Evolutionary conservation across 75 land plant genomes (phyloP).

Genomic region (Selaginella moellendorffii): DNA sequence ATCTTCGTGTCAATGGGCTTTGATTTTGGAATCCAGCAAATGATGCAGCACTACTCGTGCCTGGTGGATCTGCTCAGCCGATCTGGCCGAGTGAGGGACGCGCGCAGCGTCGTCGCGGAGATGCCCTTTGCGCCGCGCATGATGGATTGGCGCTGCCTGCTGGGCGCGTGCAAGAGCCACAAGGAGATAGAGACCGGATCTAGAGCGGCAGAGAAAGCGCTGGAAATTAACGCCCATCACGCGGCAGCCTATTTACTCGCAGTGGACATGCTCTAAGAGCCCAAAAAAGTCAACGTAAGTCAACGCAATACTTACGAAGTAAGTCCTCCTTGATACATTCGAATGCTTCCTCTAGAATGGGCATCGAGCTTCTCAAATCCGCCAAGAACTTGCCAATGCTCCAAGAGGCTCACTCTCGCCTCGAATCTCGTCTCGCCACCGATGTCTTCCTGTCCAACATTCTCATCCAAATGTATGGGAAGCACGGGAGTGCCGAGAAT

Average conservation of each 20-base stretch:
- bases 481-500: not conserved
- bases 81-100: slow-evolving; percentile 31
- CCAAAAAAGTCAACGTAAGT: too few relatives aligned
- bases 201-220: slow-evolving; percentile 15
- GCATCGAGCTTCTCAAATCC: too few relatives aligned
- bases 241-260: slow-evolving; percentile 33
- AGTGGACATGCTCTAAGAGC: too few relatives aligned
- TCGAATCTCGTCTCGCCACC: too few relatives aligned
- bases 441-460: not conserved
- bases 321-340: too few relatives aligned
- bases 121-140: slow-evolving; percentile 32
- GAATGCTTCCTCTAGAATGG: too few relatives aligned
- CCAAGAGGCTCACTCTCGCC: too few relatives aligned
- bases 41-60: slow-evolving; percentile 33
- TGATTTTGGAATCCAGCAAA: slow-evolving; percentile 13
- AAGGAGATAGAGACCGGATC: slow-evolving; percentile 25
- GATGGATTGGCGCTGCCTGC: slow-evolving; percentile 29
- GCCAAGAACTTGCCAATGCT: too few relatives aligned
- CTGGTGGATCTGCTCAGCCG: slow-evolving; percentile 32
- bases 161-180: slow-evolving; percentile 29
- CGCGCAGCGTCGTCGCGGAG: slow-evolving; percentile 20
- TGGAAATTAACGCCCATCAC: slow-evolving; percentile 26
- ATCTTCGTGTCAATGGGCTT: too few relatives aligned
- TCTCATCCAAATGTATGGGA: not conserved
- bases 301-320: too few relatives aligned